Percentiles rank a stretch among this genome's conserved stretches.
Evolutionary conservation across 805 yeast genomes (phyloP).

Genomic region (Allodekkera sacchari): DNA sequence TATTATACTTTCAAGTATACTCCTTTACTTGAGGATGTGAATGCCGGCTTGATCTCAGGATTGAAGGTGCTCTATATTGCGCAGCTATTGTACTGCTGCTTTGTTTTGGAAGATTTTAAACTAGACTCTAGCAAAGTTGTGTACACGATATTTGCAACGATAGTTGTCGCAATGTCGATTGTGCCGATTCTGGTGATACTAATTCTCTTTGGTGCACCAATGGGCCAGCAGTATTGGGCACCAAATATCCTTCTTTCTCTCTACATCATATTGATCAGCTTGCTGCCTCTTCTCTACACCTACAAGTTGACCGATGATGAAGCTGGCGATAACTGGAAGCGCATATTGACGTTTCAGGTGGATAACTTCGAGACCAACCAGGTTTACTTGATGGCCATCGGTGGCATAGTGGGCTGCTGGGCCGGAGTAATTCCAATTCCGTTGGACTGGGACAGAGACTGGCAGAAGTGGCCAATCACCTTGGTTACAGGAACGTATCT

Average conservation of each 20-base stretch:
- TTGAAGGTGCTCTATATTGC: neutral
- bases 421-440: constrained; percentile 91
- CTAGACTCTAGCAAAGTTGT: constrained; percentile 11
- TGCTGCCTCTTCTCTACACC: constrained; percentile 23
- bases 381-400: constrained; percentile 32
- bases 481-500: constrained; percentile 67
- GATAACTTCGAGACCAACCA: constrained; percentile 21
- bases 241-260: constrained; percentile 11
- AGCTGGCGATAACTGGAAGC: constrained; percentile 18
- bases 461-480: constrained; percentile 97
- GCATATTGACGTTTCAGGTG: constrained; percentile 23
- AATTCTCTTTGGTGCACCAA: constrained; percentile 17
- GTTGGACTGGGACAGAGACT: constrained; percentile 93
- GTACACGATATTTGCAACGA: constrained; percentile 7
- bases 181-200: constrained; percentile 23
- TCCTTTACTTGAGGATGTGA: neutral
- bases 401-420: constrained; percentile 69
- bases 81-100: no score
- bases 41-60: neutral
- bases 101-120: no score
- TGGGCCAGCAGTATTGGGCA: constrained; percentile 8
- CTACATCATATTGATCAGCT: constrained; percentile 11
- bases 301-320: constrained; percentile 34
- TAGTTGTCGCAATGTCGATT: constrained; percentile 11
- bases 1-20: neutral